Percentiles rank a stretch among this genome's conserved stretches.
phyloP scores from a whole-genome alignment of 2,329 filamentous ascomycete genomes.

The Colletotrichum sp. region DNA sequence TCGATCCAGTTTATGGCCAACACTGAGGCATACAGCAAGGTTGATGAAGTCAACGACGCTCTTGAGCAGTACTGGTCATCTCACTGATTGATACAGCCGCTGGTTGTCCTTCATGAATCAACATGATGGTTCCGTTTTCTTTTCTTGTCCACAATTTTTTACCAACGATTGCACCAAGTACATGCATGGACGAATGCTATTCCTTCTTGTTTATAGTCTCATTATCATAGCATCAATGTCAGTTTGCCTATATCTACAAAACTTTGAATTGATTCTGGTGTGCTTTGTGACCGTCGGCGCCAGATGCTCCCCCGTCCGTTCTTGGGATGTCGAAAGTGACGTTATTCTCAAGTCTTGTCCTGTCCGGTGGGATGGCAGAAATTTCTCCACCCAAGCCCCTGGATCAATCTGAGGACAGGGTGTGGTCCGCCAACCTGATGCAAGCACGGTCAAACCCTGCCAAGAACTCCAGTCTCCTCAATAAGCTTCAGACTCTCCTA shows the following conservation, averaged over 20 bases:
- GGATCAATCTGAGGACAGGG: neutral
- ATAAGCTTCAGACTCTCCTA: slow-evolving; percentile 7
- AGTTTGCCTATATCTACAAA: neutral
- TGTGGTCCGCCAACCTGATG: neutral
- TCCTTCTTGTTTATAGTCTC: neutral
- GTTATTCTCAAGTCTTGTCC: neutral
- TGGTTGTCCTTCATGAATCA: neutral
- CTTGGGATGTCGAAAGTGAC: neutral
- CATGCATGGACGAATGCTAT: neutral
- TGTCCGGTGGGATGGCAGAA: neutral
- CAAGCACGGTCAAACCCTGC: neutral
- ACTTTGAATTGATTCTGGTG: neutral
- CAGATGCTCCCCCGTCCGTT: neutral
- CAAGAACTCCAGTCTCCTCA: slow-evolving; percentile 1
- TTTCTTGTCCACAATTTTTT: neutral
- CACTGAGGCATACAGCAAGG: neutral
- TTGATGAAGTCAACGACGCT: neutral
- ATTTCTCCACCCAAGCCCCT: neutral
- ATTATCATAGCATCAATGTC: neutral
- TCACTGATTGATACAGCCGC: neutral
- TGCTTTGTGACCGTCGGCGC: fast-evolving
- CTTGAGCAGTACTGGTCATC: slow-evolving; percentile 3
- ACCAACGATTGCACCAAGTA: neutral
- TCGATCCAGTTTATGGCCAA: neutral
- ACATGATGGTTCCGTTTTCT: neutral